These are phyloP conservation scores for Xanthoconium purpureum DNA, from an alignment of 768 basidiomycete genomes.

Conservation along the genomic window DNA sequence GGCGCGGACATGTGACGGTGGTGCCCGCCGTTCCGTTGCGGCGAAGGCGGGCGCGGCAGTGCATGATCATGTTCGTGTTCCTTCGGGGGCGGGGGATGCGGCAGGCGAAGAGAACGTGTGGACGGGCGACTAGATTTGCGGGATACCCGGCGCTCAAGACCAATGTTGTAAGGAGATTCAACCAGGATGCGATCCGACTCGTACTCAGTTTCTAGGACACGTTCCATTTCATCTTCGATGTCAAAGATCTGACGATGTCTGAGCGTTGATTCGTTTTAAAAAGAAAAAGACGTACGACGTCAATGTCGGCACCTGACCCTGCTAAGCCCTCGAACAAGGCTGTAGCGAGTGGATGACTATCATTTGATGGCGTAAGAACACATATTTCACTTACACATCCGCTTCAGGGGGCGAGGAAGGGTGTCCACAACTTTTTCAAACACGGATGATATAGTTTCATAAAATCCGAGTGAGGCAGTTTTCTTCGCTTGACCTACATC, in stretches of 20 bases:
- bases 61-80: conserved; percentile 15
- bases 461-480: conserved; percentile 60
- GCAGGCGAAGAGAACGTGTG: conserved; percentile 22
- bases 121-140: conserved; percentile 34
- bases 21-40: conserved; percentile 4
- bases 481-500: conserved; percentile 56
- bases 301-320: conserved; percentile 72
- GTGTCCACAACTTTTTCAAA: conserved; percentile 71
- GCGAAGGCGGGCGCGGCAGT: conserved; percentile 3
- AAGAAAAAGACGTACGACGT: conserved; percentile 47
- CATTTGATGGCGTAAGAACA: not conserved
- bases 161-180: conserved; percentile 14
- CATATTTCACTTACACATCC: conserved; percentile 55
- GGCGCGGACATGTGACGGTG: conserved; percentile 16
- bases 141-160: conserved; percentile 31
- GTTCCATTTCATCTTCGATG: conserved; percentile 56
- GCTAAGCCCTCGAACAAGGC: conserved; percentile 77
- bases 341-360: conserved; percentile 27
- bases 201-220: conserved; percentile 4
- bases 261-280: not conserved
- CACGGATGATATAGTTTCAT: conserved; percentile 66
- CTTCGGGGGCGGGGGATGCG: conserved; percentile 19
- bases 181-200: conserved; percentile 4
- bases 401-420: conserved; percentile 71
- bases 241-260: conserved; percentile 62